Evolutionary conservation across 345 rosid genomes (phyloP).

Genomic region (Hibiscus mutabilis): DNA sequence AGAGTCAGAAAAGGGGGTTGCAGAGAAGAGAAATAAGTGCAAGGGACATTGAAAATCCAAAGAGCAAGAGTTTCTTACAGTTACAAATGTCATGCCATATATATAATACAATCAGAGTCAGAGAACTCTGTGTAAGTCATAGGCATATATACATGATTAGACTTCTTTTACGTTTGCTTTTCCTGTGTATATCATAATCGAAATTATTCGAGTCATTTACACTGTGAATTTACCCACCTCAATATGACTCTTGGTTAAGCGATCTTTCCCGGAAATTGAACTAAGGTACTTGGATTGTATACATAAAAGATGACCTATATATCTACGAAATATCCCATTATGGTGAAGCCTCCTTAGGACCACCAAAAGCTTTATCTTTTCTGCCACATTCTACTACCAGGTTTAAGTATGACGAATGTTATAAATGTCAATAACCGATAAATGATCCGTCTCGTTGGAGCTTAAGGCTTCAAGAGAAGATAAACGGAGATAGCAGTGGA

Average conservation of each 20-base stretch:
- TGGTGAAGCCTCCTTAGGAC: not conserved
- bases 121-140: not conserved
- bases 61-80: not conserved
- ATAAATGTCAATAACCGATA: too few relatives aligned
- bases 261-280: not conserved
- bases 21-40: not conserved
- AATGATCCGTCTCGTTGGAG: too few relatives aligned
- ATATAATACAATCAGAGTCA: not conserved
- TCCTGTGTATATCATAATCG: not conserved
- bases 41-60: slow-evolving; percentile 8
- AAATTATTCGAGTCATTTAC: not conserved
- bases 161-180: not conserved
- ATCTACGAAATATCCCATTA: not conserved
- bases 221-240: not conserved
- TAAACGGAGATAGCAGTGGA: too few relatives aligned
- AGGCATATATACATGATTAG: not conserved
- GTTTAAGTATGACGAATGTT: too few relatives aligned
- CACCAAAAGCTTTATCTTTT: not conserved
- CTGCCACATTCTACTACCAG: too few relatives aligned
- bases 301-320: too few relatives aligned
- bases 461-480: too few relatives aligned
- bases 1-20: too few relatives aligned
- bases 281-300: not conserved
- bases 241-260: not conserved
- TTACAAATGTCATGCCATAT: not conserved